Evolutionary conservation across 108 stramenopile species (phyloP).

Genomic region (Fragilariopsis cylindrus): DNA sequence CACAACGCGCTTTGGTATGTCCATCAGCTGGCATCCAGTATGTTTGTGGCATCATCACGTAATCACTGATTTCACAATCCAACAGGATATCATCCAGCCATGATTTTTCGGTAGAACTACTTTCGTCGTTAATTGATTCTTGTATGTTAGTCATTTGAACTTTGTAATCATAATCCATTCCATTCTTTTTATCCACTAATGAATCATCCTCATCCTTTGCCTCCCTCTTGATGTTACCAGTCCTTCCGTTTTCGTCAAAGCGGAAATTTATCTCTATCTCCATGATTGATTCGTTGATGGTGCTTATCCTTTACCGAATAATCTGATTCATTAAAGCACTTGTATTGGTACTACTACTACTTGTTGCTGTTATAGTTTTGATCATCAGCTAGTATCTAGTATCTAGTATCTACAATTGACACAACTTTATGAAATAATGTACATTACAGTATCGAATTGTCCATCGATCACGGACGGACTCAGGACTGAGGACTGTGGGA

Average conservation of each 20-base stretch:
- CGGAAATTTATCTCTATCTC: conserved; percentile 69
- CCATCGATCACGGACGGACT: too few relatives aligned
- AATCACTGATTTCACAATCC: conserved; percentile 82
- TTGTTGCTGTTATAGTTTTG: conserved; percentile 20
- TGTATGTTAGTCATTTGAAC: conserved; percentile 46
- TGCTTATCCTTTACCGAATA: neutral
- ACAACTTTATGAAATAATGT: too few relatives aligned
- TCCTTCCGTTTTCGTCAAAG: conserved; percentile 65
- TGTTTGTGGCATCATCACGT: conserved; percentile 70
- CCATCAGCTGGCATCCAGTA: conserved; percentile 68
- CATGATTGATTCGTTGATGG: conserved; percentile 11
- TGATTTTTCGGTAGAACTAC: neutral
- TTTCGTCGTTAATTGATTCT: neutral
- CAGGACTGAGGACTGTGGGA: too few relatives aligned
- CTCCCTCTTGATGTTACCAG: conserved; percentile 25
- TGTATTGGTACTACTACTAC: conserved; percentile 35
- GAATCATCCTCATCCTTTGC: conserved; percentile 1
- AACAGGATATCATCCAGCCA: conserved; percentile 66
- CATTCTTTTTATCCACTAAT: neutral
- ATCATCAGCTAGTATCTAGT: neutral
- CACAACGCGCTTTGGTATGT: conserved; percentile 51
- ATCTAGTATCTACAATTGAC: too few relatives aligned
- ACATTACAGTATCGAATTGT: too few relatives aligned
- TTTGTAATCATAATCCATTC: conserved; percentile 47
- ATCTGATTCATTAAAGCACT: conserved; percentile 16